Evolutionary conservation across 257 asterid genomes (phyloP), one percentile per base, ranked within the genome.

Genomic region (Solanum piurae): DNA sequence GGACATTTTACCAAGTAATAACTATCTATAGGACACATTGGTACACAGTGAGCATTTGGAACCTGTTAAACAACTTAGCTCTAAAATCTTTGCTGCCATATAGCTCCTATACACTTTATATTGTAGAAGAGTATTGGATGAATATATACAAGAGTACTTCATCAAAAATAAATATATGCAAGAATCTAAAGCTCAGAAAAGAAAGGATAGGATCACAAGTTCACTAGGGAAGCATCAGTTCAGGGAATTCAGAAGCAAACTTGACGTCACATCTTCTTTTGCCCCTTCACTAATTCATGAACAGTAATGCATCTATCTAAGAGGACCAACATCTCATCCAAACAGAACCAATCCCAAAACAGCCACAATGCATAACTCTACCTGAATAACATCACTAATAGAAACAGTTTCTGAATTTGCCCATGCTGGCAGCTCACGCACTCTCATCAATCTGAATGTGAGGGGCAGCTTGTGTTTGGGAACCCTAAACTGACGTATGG

Each of bases 391-490:
- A 91, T 97, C 98, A 89, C 86, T 89, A 91, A 97, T 93, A 68
- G 99, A 95, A 92, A 93, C 98, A 87, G 98, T 88, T 90, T 94
- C 95, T n/a, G 98, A 92, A 88, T 97, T 97, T 85, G 99, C 96
- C 99, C 99, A 95, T 72, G 89, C 90, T 46, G 96, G 98, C 37
- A 97, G 90, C 88, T 89, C 98, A 91, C 93, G 94, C 77, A 97
- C 99, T 88, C 92, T 91, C 91, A 97, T 36, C 64, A 97, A 94
- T 83, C 98, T 92, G 91, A 95, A 97, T 13, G 95, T 91, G 44
- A 58, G 86, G 12, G 96, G 95, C 29, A 93, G 73, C 87, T 88
- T 92, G 89, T 90, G 93, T 86, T 89, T 94, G 27, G 97, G 88
- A 90, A 93, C 86, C 44, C 60, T 91, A 84, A 95, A 97, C 62